Base-by-base conservation (phyloP, 139 green algal species). In the Picocystis salinarum region DNA sequence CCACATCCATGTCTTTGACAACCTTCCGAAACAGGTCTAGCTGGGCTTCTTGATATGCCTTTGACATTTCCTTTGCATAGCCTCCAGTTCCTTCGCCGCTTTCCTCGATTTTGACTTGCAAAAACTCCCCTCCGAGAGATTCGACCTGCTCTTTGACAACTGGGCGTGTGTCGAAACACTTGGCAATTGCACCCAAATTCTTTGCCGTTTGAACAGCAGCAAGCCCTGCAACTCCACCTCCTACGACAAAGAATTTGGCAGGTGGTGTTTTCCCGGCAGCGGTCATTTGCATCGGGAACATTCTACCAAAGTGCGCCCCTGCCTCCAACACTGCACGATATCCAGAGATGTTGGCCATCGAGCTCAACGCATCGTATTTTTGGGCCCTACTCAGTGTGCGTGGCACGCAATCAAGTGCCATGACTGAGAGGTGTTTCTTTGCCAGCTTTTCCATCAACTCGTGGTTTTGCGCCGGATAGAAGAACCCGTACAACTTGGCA, bases 351-450 rank as follows among this genome's bases (percentile, higher is more conserved):
- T 61, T 61, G 13, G 46, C 46, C 34, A 34, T 48, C 23, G 47
- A 57, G 2, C 33, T 49, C n/a, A 61, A 39, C 17, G 36, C 19
- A 4, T 41, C 27, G 2, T 52, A 40, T 24, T 22, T 25, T 6
- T 56, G 42, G 5, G 41, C 46, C 24, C 58, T 62, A 46, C 47
- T 69, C 31, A 80, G 61, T 26, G 62, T 74, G 30, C 79, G 64
- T 13, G 82, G 82, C 30, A 93, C 85, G 69, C 73, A 88, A 64
- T 93, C 82, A 70, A 93, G 83, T 44, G 70, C 79, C 23, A 91
- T 56, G 13, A 75, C 74, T 10, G 74, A 86, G 33, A 7, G 20
- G 20, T 44, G 25, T 23, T 44, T 44, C 36, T 44, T 23, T 7
- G 26, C 36, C 20, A 44, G 36, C 36, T 44, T 44, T 19, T 44